phyloP scores from a whole-genome alignment of 306 rosid genomes.

The Quercus suber region DNA sequence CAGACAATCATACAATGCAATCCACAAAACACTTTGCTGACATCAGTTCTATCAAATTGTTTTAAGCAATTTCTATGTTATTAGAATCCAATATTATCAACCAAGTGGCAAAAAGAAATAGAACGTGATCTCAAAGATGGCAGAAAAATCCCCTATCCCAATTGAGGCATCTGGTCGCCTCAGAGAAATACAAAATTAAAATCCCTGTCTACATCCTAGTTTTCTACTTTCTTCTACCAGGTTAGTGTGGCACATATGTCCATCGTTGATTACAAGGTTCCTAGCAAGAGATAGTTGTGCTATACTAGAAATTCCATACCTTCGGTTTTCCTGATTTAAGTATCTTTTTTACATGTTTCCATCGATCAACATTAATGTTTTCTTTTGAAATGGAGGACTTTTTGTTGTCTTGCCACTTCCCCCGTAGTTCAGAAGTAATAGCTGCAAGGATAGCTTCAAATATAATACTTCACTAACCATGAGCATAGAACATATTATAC shows the following conservation, averaged over 20 bases:
- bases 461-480: background rate
- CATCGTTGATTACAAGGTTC: background rate
- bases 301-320: constrained; percentile 36
- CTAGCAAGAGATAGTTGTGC: background rate
- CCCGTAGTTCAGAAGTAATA: constrained; percentile 75
- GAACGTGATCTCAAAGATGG: background rate
- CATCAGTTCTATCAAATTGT: background rate
- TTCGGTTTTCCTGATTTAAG: constrained; percentile 72
- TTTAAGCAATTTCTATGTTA: background rate
- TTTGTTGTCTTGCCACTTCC: constrained; percentile 77
- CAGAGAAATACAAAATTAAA: background rate
- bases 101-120: background rate
- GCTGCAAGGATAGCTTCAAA: constrained; percentile 53
- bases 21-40: background rate
- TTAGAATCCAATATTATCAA: background rate
- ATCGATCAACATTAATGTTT: constrained; percentile 63
- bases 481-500: background rate
- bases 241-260: background rate
- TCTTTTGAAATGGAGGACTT: constrained; percentile 59
- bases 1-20: background rate
- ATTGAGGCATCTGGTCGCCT: background rate
- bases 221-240: background rate
- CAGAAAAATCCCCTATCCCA: background rate
- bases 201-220: background rate
- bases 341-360: constrained; percentile 76